Percentiles rank a stretch among this genome's conserved stretches.
Conservation (phyloP, 257 asterid genomes). For the Coffea canephora region DNA sequence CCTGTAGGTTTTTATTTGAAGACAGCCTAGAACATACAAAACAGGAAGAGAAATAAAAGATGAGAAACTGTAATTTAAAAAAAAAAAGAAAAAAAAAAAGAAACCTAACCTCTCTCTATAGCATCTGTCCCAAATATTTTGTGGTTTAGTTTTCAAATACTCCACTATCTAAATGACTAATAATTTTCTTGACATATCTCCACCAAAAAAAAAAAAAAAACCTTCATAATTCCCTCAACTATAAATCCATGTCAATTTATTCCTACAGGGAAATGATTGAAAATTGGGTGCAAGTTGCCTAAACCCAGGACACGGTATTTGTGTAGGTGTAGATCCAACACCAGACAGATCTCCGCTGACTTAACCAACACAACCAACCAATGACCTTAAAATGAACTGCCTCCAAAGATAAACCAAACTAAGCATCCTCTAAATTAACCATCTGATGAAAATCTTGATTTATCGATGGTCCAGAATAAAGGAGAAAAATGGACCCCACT, state of each 20-base stretch:
- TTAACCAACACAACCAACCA: not conserved
- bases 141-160: not conserved
- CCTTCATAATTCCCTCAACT: not conserved
- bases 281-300: not conserved
- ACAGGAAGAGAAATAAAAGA: not conserved
- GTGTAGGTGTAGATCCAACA: not conserved
- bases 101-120: not conserved
- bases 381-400: not conserved
- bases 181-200: not conserved
- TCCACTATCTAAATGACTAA: too few species aligned
- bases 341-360: not conserved
- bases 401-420: not conserved
- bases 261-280: not conserved
- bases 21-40: not conserved
- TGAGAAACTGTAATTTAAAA: too few species aligned
- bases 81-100: not conserved
- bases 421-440: not conserved
- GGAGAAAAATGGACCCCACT: constrained; percentile 5
- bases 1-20: not conserved
- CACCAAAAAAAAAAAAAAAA: too few species aligned
- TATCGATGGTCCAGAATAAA: not conserved
- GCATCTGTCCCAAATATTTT: not conserved
- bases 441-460: constrained; percentile 1
- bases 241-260: not conserved
- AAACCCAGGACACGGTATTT: not conserved